phyloP scores from a whole-genome alignment of 306 rosid genomes.

The Cyamopsis tetragonoloba region DNA sequence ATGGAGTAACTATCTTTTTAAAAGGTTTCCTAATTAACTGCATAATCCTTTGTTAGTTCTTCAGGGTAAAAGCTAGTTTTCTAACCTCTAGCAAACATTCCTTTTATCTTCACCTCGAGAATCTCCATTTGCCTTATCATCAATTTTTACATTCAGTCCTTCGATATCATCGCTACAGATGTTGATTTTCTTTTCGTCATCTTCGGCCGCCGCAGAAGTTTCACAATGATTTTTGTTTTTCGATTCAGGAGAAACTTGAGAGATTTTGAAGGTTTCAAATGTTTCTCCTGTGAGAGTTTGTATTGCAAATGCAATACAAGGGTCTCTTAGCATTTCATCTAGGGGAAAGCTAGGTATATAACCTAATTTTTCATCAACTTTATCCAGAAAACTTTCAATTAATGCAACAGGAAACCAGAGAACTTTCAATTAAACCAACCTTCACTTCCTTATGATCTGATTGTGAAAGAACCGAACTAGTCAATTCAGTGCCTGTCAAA shows the following conservation, averaged over 20 bases:
- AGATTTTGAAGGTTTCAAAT: constrained; percentile 35
- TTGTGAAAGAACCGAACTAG: constrained; percentile 24
- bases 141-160: constrained; percentile 13
- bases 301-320: constrained; percentile 90
- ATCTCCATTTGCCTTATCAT: constrained; percentile 2
- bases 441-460: constrained; percentile 34
- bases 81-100: constrained; percentile 37
- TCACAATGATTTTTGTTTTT: constrained; percentile 23
- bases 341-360: constrained; percentile 40
- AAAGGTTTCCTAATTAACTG: constrained; percentile 28
- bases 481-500: constrained; percentile 6
- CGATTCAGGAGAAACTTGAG: constrained; percentile 21
- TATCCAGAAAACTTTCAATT: constrained; percentile 3
- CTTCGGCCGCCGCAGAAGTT: constrained; percentile 26
- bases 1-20: neutral
- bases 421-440: constrained; percentile 26
- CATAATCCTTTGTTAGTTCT: constrained; percentile 35
- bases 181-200: constrained; percentile 10
- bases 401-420: constrained; percentile 20
- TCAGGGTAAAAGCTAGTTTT: constrained; percentile 1
- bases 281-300: constrained; percentile 66
- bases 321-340: constrained; percentile 64
- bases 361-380: constrained; percentile 33
- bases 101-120: constrained; percentile 38
- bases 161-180: constrained; percentile 1